A percentile compares a stretch with the other conserved stretches of the same genome.
These are phyloP conservation scores for Sporothrix sp. DNA, from an alignment of 2,329 filamentous ascomycete species.

Conservation along the genomic window DNA sequence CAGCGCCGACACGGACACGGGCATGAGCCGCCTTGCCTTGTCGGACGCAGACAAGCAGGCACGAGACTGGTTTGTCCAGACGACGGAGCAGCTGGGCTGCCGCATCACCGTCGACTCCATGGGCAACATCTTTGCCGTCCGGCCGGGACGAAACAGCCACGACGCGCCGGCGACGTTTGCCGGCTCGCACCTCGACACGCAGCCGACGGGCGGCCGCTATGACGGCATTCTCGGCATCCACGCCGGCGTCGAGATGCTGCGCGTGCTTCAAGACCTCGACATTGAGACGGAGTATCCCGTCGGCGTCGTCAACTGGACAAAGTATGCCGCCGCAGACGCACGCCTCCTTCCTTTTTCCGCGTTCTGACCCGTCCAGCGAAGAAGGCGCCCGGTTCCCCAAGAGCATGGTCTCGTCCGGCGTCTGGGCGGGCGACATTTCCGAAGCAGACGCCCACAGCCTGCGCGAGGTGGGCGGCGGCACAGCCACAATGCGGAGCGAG, in stretches of 20 bases:
- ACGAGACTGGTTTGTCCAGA: constrained; percentile 65
- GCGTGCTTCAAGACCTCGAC: constrained; percentile 54
- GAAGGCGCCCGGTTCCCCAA: constrained; percentile 73
- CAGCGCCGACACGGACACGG: constrained; percentile 52
- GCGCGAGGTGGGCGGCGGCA: constrained; percentile 50
- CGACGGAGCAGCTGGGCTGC: constrained; percentile 54
- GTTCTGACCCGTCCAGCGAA: constrained; percentile 74
- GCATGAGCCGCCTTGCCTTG: constrained; percentile 66
- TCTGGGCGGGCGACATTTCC: constrained; percentile 62
- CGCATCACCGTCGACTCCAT: constrained; percentile 60
- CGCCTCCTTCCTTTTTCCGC: too few species aligned
- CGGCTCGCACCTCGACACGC: constrained; percentile 60
- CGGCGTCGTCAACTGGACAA: constrained; percentile 72
- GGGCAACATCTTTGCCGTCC: constrained; percentile 74
- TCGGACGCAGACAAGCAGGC: constrained; percentile 62
- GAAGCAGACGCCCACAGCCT: constrained; percentile 49
- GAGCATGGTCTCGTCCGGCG: constrained; percentile 64
- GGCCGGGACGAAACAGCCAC: constrained; percentile 54
- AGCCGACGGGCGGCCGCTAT: constrained; percentile 31
- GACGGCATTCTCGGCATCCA: constrained; percentile 43
- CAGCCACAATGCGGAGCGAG: constrained; percentile 56
- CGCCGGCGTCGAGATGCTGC: constrained; percentile 64
- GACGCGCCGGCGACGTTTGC: constrained; percentile 53
- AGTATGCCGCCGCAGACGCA: too few species aligned
- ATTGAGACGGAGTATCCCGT: constrained; percentile 61